Base-by-base conservation (phyloP, 192 early-diverging fungal species). In the Gryganskiella cystojenkinii region DNA sequence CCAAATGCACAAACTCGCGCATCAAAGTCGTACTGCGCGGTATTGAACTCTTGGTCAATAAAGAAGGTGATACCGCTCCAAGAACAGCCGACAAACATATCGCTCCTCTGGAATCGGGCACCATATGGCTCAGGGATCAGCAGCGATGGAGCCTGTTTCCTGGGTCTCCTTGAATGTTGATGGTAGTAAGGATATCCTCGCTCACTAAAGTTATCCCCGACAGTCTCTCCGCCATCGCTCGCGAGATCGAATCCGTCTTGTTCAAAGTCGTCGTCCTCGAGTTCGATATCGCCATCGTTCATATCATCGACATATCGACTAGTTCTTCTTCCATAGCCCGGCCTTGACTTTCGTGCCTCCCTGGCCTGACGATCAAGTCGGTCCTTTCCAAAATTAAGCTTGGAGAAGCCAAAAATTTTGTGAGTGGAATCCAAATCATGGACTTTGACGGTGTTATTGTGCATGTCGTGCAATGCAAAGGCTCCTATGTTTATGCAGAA, bases 11-110 rank as follows among this genome's bases (percentile, higher is more conserved):
- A 88, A 0, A 88, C 87, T 34, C 87, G 73, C 13, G 82, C 79
- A 61, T 88, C 87, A 70, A 88, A 88, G 22, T 84, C 85, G 60
- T 86, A 88, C 42, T 82, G 81, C 24, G 84, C 81, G 6, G 84
- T 57, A 37, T 86, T 84, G 42, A 85, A 88, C 15, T 80, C 68
- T 28, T 68, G 67, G 20, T 88, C 87, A 53, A 88, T 88, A 25
- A 88, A 67, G 46, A 85, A 88, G 8, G 87, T 88, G 22, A 81
- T 74, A 0, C 87, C 87, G 54, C 86, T 86, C 87, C 87, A 88
- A 1, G 87, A 84, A 47, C 87, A 88, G 0, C 80, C 83, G 0
- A 88, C 87, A 71, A 88, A 88, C 44, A 86, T 65, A 25, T 88
- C 85, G 25, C 80, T 64, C 17, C 55, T 72, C 17, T 74, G 70